Evolutionary conservation across 164 flowering plant species (phyloP).

Genomic region (Piper betle): DNA sequence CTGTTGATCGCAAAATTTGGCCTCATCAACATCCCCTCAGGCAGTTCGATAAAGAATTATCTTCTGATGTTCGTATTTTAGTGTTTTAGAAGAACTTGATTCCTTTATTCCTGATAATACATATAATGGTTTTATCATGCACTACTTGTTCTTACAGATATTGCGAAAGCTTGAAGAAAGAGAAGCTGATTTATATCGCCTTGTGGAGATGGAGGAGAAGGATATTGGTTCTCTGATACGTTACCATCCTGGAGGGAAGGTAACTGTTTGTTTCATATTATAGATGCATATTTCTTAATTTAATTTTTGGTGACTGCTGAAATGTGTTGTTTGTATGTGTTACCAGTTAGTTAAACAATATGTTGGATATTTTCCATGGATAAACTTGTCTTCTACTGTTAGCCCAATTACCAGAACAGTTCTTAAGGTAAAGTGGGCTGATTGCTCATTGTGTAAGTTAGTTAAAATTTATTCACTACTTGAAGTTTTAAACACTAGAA

Average conservation of each 20-base stretch:
- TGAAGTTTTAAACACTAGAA: too few species aligned
- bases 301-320: conserved; percentile 2
- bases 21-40: conserved; percentile 96
- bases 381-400: conserved; percentile 76
- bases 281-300: not conserved
- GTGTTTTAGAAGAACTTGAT: not conserved
- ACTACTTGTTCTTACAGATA: conserved; percentile 29
- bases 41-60: conserved; percentile 84
- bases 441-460: not conserved
- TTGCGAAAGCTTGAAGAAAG: conserved; percentile 86
- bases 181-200: conserved; percentile 68
- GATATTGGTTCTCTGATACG: conserved; percentile 93
- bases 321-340: conserved; percentile 3
- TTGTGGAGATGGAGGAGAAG: conserved; percentile 86
- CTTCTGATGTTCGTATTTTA: conserved; percentile 51
- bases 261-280: conserved; percentile 10
- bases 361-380: conserved; percentile 71
- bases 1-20: conserved; percentile 97
- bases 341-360: conserved; percentile 78
- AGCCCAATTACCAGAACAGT: conserved; percentile 99
- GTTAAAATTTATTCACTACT: not conserved
- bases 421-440: conserved; percentile 47
- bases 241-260: conserved; percentile 86
- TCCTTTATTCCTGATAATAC: not conserved
- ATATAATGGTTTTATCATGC: not conserved